These are phyloP conservation scores for Salvia rosmarinus DNA, from an alignment of 257 asterid genomes.

Conservation along the genomic window DNA sequence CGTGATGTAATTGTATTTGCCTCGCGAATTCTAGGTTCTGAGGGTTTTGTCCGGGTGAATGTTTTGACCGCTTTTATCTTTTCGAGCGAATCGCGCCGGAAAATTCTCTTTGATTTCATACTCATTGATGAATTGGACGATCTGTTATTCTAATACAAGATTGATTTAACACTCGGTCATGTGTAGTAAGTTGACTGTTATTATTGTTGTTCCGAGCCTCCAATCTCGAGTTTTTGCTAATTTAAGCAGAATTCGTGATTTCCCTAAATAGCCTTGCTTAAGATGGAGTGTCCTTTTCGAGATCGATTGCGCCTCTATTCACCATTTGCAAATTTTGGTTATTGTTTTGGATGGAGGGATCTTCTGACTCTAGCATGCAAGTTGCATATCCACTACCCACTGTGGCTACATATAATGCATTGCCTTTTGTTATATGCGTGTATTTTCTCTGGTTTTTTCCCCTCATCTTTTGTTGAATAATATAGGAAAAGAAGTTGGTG, in stretches of 20 bases:
- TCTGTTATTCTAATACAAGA: constrained; percentile 14
- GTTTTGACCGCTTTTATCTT: constrained; percentile 20
- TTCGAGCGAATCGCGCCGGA: constrained; percentile 6
- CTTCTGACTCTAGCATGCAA: background rate
- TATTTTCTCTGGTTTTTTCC: background rate
- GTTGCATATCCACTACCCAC: background rate
- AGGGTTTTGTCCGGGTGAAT: background rate
- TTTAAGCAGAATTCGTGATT: constrained; percentile 4
- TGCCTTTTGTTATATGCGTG: background rate
- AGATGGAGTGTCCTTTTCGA: background rate
- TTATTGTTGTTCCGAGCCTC: constrained; percentile 4
- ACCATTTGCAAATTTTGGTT: background rate
- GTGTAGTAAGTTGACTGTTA: background rate
- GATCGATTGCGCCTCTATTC: background rate
- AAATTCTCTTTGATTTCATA: constrained; percentile 17
- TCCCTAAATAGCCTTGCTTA: constrained; percentile 5
- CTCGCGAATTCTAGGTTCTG: background rate
- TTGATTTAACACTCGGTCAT: background rate
- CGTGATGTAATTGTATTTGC: background rate
- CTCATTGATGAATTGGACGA: constrained; percentile 28
- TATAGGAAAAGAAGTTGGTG: background rate
- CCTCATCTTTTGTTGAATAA: background rate
- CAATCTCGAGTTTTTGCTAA: constrained; percentile 12
- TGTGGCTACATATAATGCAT: constrained; percentile 6
- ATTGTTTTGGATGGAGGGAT: background rate